Conservation (phyloP, 371 early-diverging fungal genomes). For the Nematocida sp. region DNA sequence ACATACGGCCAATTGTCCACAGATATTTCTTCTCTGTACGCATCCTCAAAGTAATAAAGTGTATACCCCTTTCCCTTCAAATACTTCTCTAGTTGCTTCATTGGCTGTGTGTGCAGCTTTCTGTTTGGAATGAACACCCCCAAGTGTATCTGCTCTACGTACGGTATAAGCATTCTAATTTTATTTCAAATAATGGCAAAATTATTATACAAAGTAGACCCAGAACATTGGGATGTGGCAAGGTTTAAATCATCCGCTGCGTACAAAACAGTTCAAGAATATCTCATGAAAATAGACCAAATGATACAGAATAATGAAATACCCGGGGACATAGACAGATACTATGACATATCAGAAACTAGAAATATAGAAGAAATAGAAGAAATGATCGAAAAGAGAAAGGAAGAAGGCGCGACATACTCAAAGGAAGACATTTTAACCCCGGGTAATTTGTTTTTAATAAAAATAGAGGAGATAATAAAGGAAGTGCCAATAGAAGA, state of each 20-base stretch:
- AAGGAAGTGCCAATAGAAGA: slow-evolving; percentile 29
- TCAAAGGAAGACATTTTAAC: not conserved
- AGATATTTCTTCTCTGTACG: slow-evolving; percentile 20
- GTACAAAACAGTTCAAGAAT: slow-evolving; percentile 28
- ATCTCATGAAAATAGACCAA: slow-evolving; percentile 16
- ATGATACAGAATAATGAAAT: slow-evolving; percentile 25
- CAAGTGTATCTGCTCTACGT: slow-evolving; percentile 40
- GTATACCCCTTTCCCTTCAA: slow-evolving; percentile 41
- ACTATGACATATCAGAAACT: slow-evolving; percentile 9
- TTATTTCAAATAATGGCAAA: slow-evolving; percentile 30
- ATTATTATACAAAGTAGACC: slow-evolving; percentile 9
- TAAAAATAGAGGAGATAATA: slow-evolving; percentile 19
- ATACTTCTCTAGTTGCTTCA: slow-evolving; percentile 36
- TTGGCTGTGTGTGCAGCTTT: slow-evolving; percentile 36
- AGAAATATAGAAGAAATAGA: not conserved
- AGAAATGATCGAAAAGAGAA: not conserved
- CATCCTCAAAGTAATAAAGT: slow-evolving; percentile 34
- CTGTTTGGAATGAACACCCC: slow-evolving; percentile 50
- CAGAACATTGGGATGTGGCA: slow-evolving; percentile 39
- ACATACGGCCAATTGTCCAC: slow-evolving; percentile 83
- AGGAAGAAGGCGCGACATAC: not conserved
- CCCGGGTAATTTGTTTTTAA: not conserved
- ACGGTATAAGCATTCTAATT: slow-evolving; percentile 18
- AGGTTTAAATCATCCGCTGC: slow-evolving; percentile 41
- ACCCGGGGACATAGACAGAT: slow-evolving; percentile 24